Evolutionary conservation across 2,329 filamentous ascomycete genomes (phyloP).

Genomic region (Pseudocercospora musae): DNA sequence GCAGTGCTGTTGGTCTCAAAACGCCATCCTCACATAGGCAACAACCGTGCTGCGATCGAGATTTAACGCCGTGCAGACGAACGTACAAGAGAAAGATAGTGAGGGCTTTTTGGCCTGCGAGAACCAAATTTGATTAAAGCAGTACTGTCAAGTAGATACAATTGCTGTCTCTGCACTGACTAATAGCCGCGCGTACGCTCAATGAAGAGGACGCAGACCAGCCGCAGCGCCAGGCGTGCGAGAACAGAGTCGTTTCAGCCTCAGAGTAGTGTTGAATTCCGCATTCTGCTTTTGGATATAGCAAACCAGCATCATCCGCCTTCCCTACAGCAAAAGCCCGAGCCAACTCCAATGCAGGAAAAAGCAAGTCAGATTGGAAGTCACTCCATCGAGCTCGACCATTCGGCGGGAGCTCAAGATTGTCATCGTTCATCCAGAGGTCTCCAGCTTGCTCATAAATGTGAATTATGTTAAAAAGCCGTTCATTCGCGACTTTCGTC

Average conservation of each 20-base stretch:
- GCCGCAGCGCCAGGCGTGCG: slow-evolving; percentile 15
- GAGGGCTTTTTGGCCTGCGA: not conserved
- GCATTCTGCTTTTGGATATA: slow-evolving; percentile 5
- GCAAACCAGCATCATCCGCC: slow-evolving; percentile 11
- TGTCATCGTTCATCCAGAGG: slow-evolving; percentile 29
- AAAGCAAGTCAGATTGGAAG: slow-evolving; percentile 14
- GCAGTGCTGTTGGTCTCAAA: too few relatives aligned
- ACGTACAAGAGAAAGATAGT: not conserved
- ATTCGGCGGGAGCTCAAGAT: slow-evolving; percentile 32
- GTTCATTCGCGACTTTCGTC: slow-evolving; percentile 19
- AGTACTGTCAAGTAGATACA: slow-evolving; percentile 7
- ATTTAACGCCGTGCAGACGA: not conserved
- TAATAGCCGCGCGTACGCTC: slow-evolving; percentile 15
- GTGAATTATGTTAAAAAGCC: slow-evolving; percentile 3
- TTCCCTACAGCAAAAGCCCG: slow-evolving; percentile 5
- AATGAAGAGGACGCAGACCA: slow-evolving; percentile 18
- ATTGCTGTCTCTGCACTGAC: slow-evolving; percentile 6
- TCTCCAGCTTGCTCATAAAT: slow-evolving; percentile 17
- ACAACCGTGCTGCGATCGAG: not conserved
- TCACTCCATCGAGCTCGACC: slow-evolving; percentile 32
- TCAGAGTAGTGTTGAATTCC: slow-evolving; percentile 22
- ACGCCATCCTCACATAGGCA: not conserved
- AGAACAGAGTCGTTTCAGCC: slow-evolving; percentile 6
- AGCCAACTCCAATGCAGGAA: slow-evolving; percentile 7
- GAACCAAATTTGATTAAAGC: slow-evolving; percentile 5